Percentiles rank a stretch among this genome's conserved stretches.
Evolutionary conservation across 2,329 filamentous ascomycete genomes (phyloP).

Genomic region (Aspergillus nomiae): DNA sequence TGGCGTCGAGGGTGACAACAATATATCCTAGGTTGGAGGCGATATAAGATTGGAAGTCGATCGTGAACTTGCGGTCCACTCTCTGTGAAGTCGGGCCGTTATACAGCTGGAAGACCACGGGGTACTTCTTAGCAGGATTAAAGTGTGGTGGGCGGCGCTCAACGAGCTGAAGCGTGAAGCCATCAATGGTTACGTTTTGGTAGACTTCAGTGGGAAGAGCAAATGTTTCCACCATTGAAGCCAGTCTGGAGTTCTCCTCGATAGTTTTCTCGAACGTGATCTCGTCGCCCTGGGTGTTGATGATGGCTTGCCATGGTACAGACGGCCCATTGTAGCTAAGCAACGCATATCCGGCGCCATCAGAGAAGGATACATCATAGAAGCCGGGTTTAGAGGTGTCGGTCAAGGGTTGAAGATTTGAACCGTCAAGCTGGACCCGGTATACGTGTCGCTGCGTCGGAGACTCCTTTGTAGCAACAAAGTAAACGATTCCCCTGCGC

Average conservation of each 20-base stretch:
- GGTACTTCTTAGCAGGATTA: conserved; percentile 78
- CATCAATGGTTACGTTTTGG: conserved; percentile 81
- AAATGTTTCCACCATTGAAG: conserved; percentile 69
- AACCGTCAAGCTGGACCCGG: conserved; percentile 80
- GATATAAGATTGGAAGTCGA: conserved; percentile 90
- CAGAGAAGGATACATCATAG: conserved; percentile 82
- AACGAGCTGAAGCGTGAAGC: conserved; percentile 70
- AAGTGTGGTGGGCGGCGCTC: conserved; percentile 92
- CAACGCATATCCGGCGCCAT: conserved; percentile 78
- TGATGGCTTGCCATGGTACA: conserved; percentile 87
- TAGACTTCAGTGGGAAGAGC: conserved; percentile 83
- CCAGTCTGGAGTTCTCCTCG: conserved; percentile 75
- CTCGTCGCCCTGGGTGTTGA: conserved; percentile 74
- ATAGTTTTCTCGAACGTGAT: conserved; percentile 68
- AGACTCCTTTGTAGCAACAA: conserved; percentile 80
- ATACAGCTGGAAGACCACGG: conserved; percentile 93
- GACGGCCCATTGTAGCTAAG: conserved; percentile 80
- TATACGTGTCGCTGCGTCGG: conserved; percentile 92
- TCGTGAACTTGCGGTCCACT: conserved; percentile 75
- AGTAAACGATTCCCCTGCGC: conserved; percentile 85
- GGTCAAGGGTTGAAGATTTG: conserved; percentile 71
- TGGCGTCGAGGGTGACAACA: conserved; percentile 90
- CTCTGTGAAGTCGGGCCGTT: conserved; percentile 91
- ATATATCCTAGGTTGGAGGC: conserved; percentile 86
- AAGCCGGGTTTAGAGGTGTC: conserved; percentile 73